Base-by-base conservation (phyloP, 768 basidiomycete genomes). In the Astraeus odoratus region DNA sequence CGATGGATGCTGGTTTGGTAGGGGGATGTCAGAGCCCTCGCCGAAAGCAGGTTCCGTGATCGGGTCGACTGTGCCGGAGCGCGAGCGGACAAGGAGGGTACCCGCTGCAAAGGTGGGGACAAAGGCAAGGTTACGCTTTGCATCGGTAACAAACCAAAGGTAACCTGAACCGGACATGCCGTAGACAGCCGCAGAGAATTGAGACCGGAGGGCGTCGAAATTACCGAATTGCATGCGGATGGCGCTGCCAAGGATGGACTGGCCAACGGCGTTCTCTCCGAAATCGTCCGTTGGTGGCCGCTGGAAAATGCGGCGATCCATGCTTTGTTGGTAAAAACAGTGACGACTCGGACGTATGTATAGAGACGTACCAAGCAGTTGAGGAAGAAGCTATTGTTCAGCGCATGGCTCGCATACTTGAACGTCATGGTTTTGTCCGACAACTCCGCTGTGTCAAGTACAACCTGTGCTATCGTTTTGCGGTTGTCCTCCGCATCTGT, bases 381-480 rank as follows among this genome's bases (percentile, higher is more conserved):
- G 23, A 99, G 75, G 74, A 98, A 98, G 76, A 90, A 98, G 54
- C 82, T 81, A 64, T 96, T 98, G 69, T 98, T 99, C 50, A 97
- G 70, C 5, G 95, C 89, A 38, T 90, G 77, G 51, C 86, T 86
- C 3, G 94, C 92, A 58, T 94, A 92, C 65, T 88, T 95, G 66
- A 93, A 98, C 20, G 80, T 78, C 42, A 94, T 65, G 1, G 80
- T 74, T 42, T 79, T 67, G 19, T 76, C 68, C 34, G 76, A 76
- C 24, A 78, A 67, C 13, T 67, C 55, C 0, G 90, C 77, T 8
- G 85, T 78, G 27, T 74, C 73, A 25, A 89, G 73, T 20, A 95
- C 75, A 19, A 85, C 86, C 57, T 91, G 80, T 0, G 76, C 74
- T 25, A 94, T 76, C 41, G 70, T 76, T 54, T 70, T 65, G 51